Evolutionary conservation across 805 yeast genomes (phyloP), one percentile per base, ranked within the genome.

Genomic region (Wickerhamiella qilinensis): DNA sequence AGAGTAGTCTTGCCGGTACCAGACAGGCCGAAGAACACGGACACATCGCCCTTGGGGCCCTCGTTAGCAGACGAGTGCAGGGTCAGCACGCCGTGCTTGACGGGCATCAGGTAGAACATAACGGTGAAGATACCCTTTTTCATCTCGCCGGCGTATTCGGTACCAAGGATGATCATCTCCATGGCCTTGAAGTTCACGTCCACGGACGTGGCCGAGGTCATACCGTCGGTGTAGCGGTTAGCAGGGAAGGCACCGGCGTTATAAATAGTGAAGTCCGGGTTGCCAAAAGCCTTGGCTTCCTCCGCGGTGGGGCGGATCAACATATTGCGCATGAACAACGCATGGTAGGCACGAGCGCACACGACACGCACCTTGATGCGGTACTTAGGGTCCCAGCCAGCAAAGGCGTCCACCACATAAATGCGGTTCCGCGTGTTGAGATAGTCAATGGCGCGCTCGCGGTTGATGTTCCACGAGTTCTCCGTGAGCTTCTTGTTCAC

Each of bases 141-240:
- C 98, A 88, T 88, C 70, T 88, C 98, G 56, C 98, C 98, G 39
- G 98, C 98, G 58, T 88, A 88, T 69, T 88, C 98, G 33, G 97
- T 88, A 64, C 98, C 98, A 53, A 91, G 71, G 56, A 88, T 91
- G 47, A 88, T 85, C 98, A 91, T 88, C 68, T 91, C 98, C 95
- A 86, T 86, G 50, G 74, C 84, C 67, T 85, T 81, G 72, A 88
- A 88, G 67, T 88, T 88, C 58, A 88, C 85, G 65, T 85, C 96
- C 47, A 88, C 93, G 37, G 95, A 81, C 35, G 97, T 85, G 46
- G 86, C 66, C 27, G 96, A 86, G 42, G 96, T 82, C 98, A 88
- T 88, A 58, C 96, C 96, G 59, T 82, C 77, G 43, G 98, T 88
- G 71, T 76, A 83, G 43, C 82, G 77, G 64, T 88, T 88, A 37